These are phyloP conservation scores for Atkinsonella hypoxylon DNA, from an alignment of 2,329 filamentous ascomycete genomes.

Conservation along the genomic window DNA sequence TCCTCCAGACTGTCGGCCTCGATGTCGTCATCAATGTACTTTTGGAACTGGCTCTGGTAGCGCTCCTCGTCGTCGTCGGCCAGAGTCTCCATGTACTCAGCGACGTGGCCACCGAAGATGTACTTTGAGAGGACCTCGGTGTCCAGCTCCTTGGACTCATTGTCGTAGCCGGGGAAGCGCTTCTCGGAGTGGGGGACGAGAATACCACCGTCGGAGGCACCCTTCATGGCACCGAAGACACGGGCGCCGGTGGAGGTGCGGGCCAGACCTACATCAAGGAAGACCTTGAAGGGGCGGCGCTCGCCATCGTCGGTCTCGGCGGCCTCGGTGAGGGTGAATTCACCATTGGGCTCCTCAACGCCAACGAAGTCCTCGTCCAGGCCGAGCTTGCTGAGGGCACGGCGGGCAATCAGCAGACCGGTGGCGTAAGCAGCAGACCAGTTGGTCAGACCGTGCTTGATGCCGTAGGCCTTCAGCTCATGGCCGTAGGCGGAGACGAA, in stretches of 20 bases:
- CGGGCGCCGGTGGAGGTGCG: slow-evolving; percentile 97
- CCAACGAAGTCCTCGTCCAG: slow-evolving; percentile 86
- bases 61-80: slow-evolving; percentile 99
- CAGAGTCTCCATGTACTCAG: slow-evolving; percentile 99
- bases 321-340: slow-evolving; percentile 92
- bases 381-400: slow-evolving; percentile 92
- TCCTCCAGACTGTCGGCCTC: slow-evolving; percentile 97
- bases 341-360: slow-evolving; percentile 94
- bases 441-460: slow-evolving; percentile 98
- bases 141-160: slow-evolving; percentile 96
- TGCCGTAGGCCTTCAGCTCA: slow-evolving; percentile 95
- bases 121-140: slow-evolving; percentile 96
- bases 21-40: slow-evolving; percentile 94
- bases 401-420: slow-evolving; percentile 92
- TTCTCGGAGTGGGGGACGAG: slow-evolving; percentile 97
- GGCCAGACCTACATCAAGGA: slow-evolving; percentile 94
- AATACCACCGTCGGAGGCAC: slow-evolving; percentile 95
- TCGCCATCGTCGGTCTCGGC: slow-evolving; percentile 81
- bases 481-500: slow-evolving; percentile 86
- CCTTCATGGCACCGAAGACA: slow-evolving; percentile 99
- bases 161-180: slow-evolving; percentile 98
- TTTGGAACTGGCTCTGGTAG: slow-evolving; percentile 95
- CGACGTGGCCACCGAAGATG: slow-evolving; percentile 97
- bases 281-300: slow-evolving; percentile 98
- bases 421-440: slow-evolving; percentile 97